Conservation (phyloP, 768 basidiomycete species). For the Naematelia encephala region DNA sequence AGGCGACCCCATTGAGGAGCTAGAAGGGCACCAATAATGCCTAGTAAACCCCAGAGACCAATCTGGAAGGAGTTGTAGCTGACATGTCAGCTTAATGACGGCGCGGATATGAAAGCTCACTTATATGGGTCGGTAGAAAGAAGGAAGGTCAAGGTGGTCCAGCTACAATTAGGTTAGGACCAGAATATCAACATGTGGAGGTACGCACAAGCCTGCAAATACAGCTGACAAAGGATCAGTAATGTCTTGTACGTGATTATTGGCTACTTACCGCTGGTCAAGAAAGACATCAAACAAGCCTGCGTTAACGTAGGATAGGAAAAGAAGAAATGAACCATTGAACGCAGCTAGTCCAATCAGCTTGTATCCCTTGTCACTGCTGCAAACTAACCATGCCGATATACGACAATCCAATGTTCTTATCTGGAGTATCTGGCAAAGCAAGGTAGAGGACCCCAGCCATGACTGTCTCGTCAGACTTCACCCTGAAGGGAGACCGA, state of each 20-base stretch:
- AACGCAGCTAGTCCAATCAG: constrained; percentile 47
- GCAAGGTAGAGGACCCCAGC: constrained; percentile 61
- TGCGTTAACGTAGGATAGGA: constrained; percentile 79
- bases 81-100: not conserved
- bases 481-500: not conserved
- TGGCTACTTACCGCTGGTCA: constrained; percentile 55
- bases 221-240: constrained; percentile 21
- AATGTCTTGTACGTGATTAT: not conserved
- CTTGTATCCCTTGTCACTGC: not conserved
- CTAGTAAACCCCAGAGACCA: constrained; percentile 71
- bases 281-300: constrained; percentile 58
- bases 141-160: constrained; percentile 63
- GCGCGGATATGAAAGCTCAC: constrained; percentile 50
- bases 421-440: constrained; percentile 81
- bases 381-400: constrained; percentile 52
- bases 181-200: not conserved
- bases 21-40: constrained; percentile 60
- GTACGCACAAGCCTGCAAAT: constrained; percentile 40
- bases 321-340: constrained; percentile 71
- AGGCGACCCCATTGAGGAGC: constrained; percentile 68
- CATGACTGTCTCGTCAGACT: constrained; percentile 51
- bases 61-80: constrained; percentile 58
- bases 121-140: constrained; percentile 72
- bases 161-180: constrained; percentile 28
- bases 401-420: constrained; percentile 61